These are phyloP conservation scores for Sclerotinia glacialis DNA, from an alignment of 2,329 filamentous ascomycete species.

Conservation along the genomic window DNA sequence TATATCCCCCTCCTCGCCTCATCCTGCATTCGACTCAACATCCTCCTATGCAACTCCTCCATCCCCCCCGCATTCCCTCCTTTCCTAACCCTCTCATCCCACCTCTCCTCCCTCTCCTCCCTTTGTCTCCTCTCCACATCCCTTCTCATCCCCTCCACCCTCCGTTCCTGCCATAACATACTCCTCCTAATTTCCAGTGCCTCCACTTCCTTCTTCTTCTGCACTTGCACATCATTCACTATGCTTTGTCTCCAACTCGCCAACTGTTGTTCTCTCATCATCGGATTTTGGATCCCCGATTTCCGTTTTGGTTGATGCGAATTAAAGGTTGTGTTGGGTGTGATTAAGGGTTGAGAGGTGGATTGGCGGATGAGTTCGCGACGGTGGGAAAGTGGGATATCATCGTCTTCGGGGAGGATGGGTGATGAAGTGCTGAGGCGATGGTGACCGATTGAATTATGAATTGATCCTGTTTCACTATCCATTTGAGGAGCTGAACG, in stretches of 20 bases:
- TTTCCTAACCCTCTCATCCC: constrained; percentile 74
- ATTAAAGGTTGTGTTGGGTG: constrained; percentile 44
- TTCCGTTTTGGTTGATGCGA: constrained; percentile 54
- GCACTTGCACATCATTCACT: constrained; percentile 56
- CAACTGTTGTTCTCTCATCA: constrained; percentile 57
- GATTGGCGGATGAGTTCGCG: constrained; percentile 54
- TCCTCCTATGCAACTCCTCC: constrained; percentile 73
- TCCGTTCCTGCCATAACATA: constrained; percentile 55
- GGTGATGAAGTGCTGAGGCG: constrained; percentile 25
- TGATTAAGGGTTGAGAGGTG: constrained; percentile 23
- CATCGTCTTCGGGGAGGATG: constrained; percentile 52
- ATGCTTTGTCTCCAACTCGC: constrained; percentile 66
- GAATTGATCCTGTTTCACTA: constrained; percentile 46
- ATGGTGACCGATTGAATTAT: constrained; percentile 27
- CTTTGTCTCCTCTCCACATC: constrained; percentile 56
- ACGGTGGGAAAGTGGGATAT: constrained; percentile 70
- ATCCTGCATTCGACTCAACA: constrained; percentile 48
- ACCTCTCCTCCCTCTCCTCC: constrained; percentile 58
- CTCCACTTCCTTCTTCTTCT: constrained; percentile 23
- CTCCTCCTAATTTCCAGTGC: constrained; percentile 55
- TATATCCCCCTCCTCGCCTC: constrained; percentile 12
- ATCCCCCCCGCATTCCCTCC: constrained; percentile 61
- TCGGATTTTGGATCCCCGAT: constrained; percentile 44
- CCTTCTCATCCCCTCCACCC: constrained; percentile 55
- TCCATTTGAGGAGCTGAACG: constrained; percentile 11